A percentile compares a stretch with the other conserved stretches of the same genome.
These are phyloP conservation scores for Talaromyces sp. DNA, from an alignment of 2,329 filamentous ascomycete species.

Conservation along the genomic window DNA sequence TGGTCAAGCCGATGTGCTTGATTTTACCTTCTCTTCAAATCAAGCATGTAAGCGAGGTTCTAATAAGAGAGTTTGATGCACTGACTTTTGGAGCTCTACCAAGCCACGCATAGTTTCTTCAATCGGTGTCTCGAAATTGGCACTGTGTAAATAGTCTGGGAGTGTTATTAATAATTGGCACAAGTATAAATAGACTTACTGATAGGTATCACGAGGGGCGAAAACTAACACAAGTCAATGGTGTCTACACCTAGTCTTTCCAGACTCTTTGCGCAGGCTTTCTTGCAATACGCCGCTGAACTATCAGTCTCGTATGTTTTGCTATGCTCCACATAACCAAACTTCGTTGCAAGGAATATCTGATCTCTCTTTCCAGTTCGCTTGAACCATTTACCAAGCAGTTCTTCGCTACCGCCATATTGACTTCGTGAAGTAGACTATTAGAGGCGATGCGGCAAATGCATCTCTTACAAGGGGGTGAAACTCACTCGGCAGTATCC, in stretches of 20 bases:
- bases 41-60: neutral
- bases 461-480: neutral
- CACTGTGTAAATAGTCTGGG: constrained; percentile 42
- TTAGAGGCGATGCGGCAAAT: neutral
- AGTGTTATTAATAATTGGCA: neutral
- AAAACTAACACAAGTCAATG: constrained; percentile 42
- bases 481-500: constrained; percentile 37
- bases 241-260: constrained; percentile 39
- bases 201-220: neutral
- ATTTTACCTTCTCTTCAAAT: constrained; percentile 31
- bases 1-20: constrained; percentile 55
- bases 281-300: constrained; percentile 28
- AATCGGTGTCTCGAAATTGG: constrained; percentile 38
- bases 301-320: constrained; percentile 29
- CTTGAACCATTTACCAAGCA: constrained; percentile 12
- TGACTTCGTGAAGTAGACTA: neutral
- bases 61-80: neutral
- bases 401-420: constrained; percentile 7
- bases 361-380: constrained; percentile 29
- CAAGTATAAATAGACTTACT: neutral
- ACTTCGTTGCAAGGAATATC: constrained; percentile 55
- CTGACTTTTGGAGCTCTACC: constrained; percentile 37
- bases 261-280: constrained; percentile 31
- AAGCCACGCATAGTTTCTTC: constrained; percentile 44
- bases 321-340: constrained; percentile 33